Evolutionary conservation across 257 asterid species (phyloP).

Genomic region (Ballota nigra): DNA sequence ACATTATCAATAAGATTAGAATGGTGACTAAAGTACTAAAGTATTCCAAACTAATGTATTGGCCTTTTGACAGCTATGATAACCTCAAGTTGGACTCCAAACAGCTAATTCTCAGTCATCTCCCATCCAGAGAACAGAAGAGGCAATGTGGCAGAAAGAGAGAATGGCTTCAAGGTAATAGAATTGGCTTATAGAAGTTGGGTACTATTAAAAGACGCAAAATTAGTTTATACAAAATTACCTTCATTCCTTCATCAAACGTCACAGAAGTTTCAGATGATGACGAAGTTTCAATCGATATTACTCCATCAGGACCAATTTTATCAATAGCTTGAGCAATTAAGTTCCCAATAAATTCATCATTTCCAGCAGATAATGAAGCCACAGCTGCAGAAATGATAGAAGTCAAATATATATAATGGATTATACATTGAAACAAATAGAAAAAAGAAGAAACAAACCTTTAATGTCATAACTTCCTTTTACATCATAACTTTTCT

Average conservation of each 20-base stretch:
- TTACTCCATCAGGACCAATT: conserved; percentile 92
- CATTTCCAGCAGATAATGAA: conserved; percentile 95
- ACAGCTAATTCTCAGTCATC: not conserved
- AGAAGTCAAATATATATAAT: not conserved
- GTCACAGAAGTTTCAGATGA: conserved; percentile 69
- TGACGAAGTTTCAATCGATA: conserved; percentile 77
- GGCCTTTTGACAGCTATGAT: not conserved
- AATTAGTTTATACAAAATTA: conserved; percentile 24
- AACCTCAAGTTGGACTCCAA: not conserved
- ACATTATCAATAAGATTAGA: not conserved
- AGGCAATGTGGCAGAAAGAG: not conserved
- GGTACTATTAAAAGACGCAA: not conserved
- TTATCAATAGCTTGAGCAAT: conserved; percentile 83
- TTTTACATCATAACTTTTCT: conserved; percentile 56
- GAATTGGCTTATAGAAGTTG: not conserved
- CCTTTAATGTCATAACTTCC: conserved; percentile 80
- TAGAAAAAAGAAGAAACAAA: conserved; percentile 17
- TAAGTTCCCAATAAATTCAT: conserved; percentile 68
- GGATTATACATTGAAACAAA: not conserved
- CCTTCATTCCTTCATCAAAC: conserved; percentile 99
- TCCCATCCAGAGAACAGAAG: not conserved
- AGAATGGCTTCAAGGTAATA: not conserved
- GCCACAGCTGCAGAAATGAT: conserved; percentile 69
- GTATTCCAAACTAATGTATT: not conserved
- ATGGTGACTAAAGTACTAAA: not conserved